A percentile compares a stretch with the other conserved stretches of the same genome.
Conservation (phyloP, 805 yeast genomes). For the Lipomyces orientalis region DNA sequence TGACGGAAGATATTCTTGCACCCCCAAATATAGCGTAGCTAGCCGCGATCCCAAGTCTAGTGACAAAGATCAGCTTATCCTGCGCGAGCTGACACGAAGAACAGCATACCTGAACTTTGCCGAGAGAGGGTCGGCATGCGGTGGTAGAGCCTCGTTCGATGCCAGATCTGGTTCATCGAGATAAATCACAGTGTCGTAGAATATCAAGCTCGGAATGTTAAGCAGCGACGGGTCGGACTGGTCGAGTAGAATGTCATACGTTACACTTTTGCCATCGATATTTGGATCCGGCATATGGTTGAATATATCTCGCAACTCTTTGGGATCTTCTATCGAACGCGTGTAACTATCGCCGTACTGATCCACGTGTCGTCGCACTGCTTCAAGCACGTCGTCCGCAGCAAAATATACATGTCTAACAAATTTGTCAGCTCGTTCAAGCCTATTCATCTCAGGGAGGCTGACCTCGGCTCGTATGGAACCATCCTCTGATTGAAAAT, state of each 20-base stretch:
- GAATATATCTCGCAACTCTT: constrained; percentile 40
- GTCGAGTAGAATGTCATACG: background rate
- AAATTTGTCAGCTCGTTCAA: constrained; percentile 40
- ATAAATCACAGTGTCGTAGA: constrained; percentile 31
- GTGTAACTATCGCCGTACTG: constrained; percentile 66
- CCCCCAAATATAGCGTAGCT: constrained; percentile 46
- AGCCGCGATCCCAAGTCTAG: constrained; percentile 1
- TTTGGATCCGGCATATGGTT: constrained; percentile 22
- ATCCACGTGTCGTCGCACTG: constrained; percentile 55
- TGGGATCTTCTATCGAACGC: constrained; percentile 42
- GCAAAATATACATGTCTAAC: constrained; percentile 55
- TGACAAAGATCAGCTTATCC: background rate
- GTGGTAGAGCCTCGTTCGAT: background rate
- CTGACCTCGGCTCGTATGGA: constrained; percentile 59
- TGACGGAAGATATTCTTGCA: constrained; percentile 48
- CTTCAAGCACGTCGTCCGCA: constrained; percentile 42
- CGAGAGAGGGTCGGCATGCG: background rate
- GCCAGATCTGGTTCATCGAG: constrained; percentile 14
- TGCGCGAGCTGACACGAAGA: background rate
- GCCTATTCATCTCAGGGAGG: constrained; percentile 50
- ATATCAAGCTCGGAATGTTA: constrained; percentile 42
- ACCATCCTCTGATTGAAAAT: constrained; percentile 52
- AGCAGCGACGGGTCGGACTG: constrained; percentile 33
- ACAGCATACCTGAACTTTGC: background rate
- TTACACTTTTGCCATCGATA: background rate